These are phyloP conservation scores for Stephanocyclus meneghinianus DNA, from an alignment of 352 stramenopile genomes.

Conservation along the genomic window DNA sequence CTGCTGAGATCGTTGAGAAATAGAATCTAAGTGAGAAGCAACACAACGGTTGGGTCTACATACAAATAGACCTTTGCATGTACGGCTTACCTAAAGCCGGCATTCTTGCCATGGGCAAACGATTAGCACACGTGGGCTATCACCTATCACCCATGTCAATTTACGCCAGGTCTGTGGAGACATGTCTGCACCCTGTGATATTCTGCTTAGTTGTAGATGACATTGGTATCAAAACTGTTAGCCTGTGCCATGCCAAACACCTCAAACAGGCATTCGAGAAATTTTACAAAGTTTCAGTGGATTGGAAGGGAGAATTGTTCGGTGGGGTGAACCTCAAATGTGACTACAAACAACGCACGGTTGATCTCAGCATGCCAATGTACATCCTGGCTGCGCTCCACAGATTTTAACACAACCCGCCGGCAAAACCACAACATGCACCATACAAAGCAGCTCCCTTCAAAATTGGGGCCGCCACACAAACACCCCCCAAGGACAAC, in stretches of 20 bases:
- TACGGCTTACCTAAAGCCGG: constrained; percentile 11
- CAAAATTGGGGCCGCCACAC: too few species aligned
- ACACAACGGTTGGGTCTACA: constrained; percentile 30
- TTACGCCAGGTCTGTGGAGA: constrained; percentile 43
- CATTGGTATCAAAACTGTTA: constrained; percentile 4
- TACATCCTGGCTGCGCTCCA: neutral
- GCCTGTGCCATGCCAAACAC: constrained; percentile 23
- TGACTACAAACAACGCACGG: neutral
- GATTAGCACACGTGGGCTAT: constrained; percentile 16
- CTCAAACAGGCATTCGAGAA: constrained; percentile 13
- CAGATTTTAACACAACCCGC: too few species aligned
- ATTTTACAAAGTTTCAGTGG: constrained; percentile 4
- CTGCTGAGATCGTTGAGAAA: neutral
- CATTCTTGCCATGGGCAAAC: constrained; percentile 19
- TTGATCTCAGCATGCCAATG: neutral
- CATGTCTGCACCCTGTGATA: constrained; percentile 18
- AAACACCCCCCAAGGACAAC: too few species aligned
- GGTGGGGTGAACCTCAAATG: neutral
- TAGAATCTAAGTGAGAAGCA: neutral
- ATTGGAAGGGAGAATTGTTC: neutral
- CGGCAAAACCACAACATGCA: too few species aligned
- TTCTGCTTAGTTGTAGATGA: constrained; percentile 45
- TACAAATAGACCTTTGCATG: neutral
- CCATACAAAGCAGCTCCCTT: too few species aligned
- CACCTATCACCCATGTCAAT: constrained; percentile 7